phyloP scores from a whole-genome alignment of 305 asterid genomes.

The Rubia peregrina region DNA sequence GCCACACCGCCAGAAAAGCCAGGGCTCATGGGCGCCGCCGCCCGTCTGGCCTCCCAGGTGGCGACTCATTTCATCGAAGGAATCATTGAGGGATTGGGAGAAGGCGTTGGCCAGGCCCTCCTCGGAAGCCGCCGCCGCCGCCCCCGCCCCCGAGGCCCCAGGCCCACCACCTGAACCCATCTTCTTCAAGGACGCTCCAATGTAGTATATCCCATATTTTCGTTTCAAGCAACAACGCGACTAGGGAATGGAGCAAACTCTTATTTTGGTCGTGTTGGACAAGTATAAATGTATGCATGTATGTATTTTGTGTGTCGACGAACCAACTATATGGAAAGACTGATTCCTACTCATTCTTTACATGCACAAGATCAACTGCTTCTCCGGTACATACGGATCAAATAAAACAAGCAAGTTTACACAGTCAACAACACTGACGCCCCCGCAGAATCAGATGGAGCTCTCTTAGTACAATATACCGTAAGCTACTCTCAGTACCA shows the following conservation, averaged over 20 bases:
- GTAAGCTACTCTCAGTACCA: background rate
- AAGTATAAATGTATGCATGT: constrained; percentile 7
- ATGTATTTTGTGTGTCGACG: background rate
- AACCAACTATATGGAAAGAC: constrained; percentile 9
- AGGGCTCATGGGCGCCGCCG: constrained; percentile 47
- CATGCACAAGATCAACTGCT: constrained; percentile 27
- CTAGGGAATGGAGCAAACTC: background rate
- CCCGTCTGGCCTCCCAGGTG: constrained; percentile 69
- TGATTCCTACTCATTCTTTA: constrained; percentile 34
- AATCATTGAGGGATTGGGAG: constrained; percentile 69
- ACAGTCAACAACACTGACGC: constrained; percentile 1
- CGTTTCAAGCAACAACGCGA: background rate
- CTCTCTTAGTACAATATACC: background rate
- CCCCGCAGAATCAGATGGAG: background rate
- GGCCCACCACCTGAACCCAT: background rate
- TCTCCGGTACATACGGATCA: constrained; percentile 9
- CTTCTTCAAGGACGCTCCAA: no score
- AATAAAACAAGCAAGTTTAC: background rate
- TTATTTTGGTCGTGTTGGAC: constrained; percentile 4
- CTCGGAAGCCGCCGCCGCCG: constrained; percentile 33
- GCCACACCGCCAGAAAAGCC: constrained; percentile 46
- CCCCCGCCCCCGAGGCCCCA: background rate
- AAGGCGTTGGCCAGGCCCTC: constrained; percentile 64
- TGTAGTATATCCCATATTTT: no score
- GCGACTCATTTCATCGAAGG: constrained; percentile 65